Base-by-base conservation (phyloP, 306 rosid genomes). In the Dicorynia guianensis region DNA sequence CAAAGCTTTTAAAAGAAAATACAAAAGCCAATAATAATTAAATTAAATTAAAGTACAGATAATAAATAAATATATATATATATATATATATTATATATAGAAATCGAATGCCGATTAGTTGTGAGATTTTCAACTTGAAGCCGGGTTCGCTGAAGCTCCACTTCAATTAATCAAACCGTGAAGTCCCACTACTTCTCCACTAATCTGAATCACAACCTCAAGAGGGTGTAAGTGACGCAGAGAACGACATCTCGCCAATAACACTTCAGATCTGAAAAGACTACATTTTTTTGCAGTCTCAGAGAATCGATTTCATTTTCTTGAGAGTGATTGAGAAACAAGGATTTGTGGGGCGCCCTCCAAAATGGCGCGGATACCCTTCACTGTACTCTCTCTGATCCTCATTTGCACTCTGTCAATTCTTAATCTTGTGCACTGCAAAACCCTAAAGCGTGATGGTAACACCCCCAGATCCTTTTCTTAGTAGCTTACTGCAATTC, bases 361-460 rank as follows among this genome's bases (percentile, higher is more conserved):
- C 20, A 57, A 72, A 67, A 90, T 91, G 97, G 88, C 83, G 84
- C 68, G 80, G 25, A 44, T 84, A 57, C 83, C 76, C 20, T 25
- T 85, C 2, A 20, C 79, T 11, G 80, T 87, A 17, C 76, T 83
- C 43, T 72, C 68, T 74, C 56, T 89, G 20, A 49, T 69, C 71
- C 60, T 93, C 63, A 10, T 72, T 81, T 77, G 40, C 36, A 62
- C 85, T 35, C 17, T 79, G 0, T 82, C 84, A 54, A 80, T 88
- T 53, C 72, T 82, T 83, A 60, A 73, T 53, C 83, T 81, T 76
- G 80, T 76, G 5, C 77, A 76, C 83, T 87, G 86, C 85, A 95
- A 92, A 86, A 95, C 99, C 82, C 97, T 95, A 20, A 95, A 95
- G 71, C 99, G 99, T 34, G 99, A 95, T 60, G 97, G 99, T 95